Evolutionary conservation across 2,329 filamentous ascomycete species (phyloP).

Genomic region (Talaromyces sp.): DNA sequence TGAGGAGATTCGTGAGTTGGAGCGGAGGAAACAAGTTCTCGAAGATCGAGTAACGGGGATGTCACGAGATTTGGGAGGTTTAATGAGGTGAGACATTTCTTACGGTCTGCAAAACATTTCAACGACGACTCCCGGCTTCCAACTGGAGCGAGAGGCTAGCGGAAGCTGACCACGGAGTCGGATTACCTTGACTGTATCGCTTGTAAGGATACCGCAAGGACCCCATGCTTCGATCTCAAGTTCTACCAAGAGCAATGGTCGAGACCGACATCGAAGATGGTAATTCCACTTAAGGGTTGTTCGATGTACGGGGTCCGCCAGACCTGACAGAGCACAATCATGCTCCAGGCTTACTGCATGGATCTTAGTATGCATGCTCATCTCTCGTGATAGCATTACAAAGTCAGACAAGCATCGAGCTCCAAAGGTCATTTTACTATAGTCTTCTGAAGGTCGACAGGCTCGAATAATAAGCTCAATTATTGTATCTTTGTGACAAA

Average conservation of each 20-base stretch:
- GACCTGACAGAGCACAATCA: neutral
- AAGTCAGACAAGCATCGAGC: neutral
- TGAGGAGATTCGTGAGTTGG: conserved; percentile 60
- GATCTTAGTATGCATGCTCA: neutral
- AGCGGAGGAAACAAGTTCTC: conserved; percentile 60
- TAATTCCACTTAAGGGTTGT: neutral
- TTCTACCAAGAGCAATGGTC: neutral
- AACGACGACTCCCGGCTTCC: neutral
- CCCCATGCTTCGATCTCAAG: neutral
- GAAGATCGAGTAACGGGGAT: conserved; percentile 66
- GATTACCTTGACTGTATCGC: neutral
- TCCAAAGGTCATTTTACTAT: neutral
- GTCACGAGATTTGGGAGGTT: conserved; percentile 65
- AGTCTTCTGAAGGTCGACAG: neutral
- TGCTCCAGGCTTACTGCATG: neutral
- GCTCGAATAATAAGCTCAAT: neutral
- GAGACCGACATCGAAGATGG: neutral
- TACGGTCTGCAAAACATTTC: neutral
- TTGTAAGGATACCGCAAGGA: neutral
- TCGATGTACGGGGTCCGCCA: neutral
- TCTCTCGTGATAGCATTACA: neutral
- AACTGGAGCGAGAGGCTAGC: neutral
- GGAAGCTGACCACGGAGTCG: neutral
- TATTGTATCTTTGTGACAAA: neutral
- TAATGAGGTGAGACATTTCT: conserved; percentile 49